Percentiles rank a stretch among this genome's conserved stretches.
Conservation (phyloP, 345 rosid species). For the Populus deltoides region DNA sequence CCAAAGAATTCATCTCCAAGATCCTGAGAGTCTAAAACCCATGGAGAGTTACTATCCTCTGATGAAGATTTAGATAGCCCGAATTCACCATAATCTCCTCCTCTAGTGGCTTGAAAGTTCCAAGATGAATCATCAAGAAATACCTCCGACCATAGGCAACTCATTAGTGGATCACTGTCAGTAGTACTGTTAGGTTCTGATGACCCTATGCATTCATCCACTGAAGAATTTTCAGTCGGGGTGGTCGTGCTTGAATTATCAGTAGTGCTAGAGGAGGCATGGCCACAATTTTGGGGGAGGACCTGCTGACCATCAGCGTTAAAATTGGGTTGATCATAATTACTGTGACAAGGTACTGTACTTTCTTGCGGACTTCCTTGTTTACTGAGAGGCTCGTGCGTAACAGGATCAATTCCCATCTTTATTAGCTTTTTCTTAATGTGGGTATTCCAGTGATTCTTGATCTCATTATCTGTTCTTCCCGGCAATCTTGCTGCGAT, state of each 20-base stretch:
- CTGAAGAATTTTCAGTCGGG: constrained; percentile 13
- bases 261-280: constrained; percentile 3
- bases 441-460: constrained; percentile 82
- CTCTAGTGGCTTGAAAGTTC: constrained; percentile 32
- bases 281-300: neutral
- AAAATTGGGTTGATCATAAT: neutral
- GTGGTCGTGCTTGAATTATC: constrained; percentile 15
- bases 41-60: constrained; percentile 34
- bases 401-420: constrained; percentile 75
- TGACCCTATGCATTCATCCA: neutral
- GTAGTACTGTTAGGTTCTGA: neutral
- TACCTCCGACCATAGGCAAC: constrained; percentile 32
- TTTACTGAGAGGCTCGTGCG: constrained; percentile 45
- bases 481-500: constrained; percentile 74
- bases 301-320: neutral
- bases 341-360: neutral
- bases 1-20: constrained; percentile 42
- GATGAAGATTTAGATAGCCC: constrained; percentile 31
- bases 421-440: constrained; percentile 72
- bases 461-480: constrained; percentile 86
- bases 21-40: constrained; percentile 44
- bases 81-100: constrained; percentile 32
- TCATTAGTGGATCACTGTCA: constrained; percentile 21
- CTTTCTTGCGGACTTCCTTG: constrained; percentile 5
- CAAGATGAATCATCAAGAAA: constrained; percentile 43